Evolutionary conservation across 176 grass and related monocot genomes (phyloP), one percentile per base, ranked within the genome.

Genomic region (Lolium multiflorum): DNA sequence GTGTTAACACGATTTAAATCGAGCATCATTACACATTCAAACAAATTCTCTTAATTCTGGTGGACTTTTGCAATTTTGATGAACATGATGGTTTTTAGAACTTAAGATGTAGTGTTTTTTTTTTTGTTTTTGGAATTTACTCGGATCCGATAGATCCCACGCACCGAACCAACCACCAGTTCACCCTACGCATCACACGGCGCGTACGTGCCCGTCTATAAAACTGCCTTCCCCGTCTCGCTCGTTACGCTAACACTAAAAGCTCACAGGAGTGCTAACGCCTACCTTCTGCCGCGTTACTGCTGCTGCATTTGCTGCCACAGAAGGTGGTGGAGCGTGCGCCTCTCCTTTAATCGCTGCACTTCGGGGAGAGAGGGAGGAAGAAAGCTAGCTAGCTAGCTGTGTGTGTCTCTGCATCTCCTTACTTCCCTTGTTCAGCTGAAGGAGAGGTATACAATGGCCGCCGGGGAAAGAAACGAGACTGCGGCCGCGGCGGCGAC

Each of bases 391-490:
- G 9, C 38, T 11, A 22, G 20, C 11, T 41, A 46, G 43, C 49
- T 37, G 26, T 50, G 43, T 3, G 4, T 35, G 31, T 35, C 31
- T 74, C 21, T 48, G 6, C 44, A 51, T 52, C 72, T 16, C 14
- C 22, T 75, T 51, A 28, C 24, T 24, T 35, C 26, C 7, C 9
- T 37, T 67, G 47, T 75, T 75, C 46, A 65, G 60, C 15, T 31
- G 22, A 12, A 64, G 41, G 28, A 16, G 44, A 22, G 11, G 7
- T 22, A 24, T 73, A 62, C 1, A 9, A 87, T 92, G 90, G 79
- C 63, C 35, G 48, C 35, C 62, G 59, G 72, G 20, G 82, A 66
- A 22, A 24, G 10, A 21, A 66, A 21, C 13, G 73, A 16, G 47
- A 8, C 11, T 4, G 14, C 4, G 4, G 37, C 20, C 38, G n/a